Evolutionary conservation across 2,329 filamentous ascomycete genomes (phyloP).

Genomic region (Aquanectria penicillioides): DNA sequence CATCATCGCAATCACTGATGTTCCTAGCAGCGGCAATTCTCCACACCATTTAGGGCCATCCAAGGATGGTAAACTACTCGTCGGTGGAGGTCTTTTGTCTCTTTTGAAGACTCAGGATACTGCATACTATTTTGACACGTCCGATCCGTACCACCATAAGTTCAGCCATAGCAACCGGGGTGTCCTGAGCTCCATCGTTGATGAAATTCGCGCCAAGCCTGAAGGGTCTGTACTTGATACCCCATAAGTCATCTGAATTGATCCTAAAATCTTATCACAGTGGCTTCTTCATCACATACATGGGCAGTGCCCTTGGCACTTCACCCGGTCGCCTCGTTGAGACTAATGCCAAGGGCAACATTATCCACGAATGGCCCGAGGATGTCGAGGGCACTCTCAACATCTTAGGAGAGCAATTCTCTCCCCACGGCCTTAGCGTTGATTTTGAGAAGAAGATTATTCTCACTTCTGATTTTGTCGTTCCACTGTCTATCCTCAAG

Average conservation of each 20-base stretch:
- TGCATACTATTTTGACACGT: constrained; percentile 69
- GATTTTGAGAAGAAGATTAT: constrained; percentile 68
- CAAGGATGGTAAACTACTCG: constrained; percentile 65
- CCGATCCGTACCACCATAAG: constrained; percentile 66
- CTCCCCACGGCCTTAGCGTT: constrained; percentile 67
- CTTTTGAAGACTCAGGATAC: constrained; percentile 70
- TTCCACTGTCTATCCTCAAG: constrained; percentile 69
- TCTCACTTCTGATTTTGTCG: constrained; percentile 71
- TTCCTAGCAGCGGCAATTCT: constrained; percentile 67
- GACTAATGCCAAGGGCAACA: constrained; percentile 67
- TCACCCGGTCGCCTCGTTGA: constrained; percentile 69
- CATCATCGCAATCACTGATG: constrained; percentile 66
- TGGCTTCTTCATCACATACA: constrained; percentile 70
- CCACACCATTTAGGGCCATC: constrained; percentile 68
- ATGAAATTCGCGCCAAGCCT: constrained; percentile 72
- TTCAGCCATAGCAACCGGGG: constrained; percentile 70
- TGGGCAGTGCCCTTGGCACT: constrained; percentile 68
- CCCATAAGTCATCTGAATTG: background rate
- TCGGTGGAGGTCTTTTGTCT: constrained; percentile 67
- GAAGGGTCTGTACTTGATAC: constrained; percentile 54
- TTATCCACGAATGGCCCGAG: constrained; percentile 71
- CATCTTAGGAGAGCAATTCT: constrained; percentile 68
- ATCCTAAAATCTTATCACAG: constrained; percentile 27
- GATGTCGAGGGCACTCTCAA: constrained; percentile 64
- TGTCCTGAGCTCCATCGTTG: constrained; percentile 67